These are phyloP conservation scores for Silene conica DNA, from an alignment of 148 eudicot genomes.

Conservation along the genomic window DNA sequence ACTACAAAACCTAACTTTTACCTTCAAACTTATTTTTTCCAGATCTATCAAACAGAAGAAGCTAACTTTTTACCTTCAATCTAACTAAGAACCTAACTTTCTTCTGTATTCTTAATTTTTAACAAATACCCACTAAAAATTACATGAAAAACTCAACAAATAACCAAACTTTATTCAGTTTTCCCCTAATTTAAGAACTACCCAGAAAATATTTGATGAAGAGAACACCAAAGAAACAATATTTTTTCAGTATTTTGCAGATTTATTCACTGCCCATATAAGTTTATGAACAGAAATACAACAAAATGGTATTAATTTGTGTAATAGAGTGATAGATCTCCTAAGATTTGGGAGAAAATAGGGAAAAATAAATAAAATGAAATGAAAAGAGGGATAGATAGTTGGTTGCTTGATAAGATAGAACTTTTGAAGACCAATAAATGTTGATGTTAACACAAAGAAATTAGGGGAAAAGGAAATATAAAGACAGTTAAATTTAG, in stretches of 20 bases:
- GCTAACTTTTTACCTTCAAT: neutral
- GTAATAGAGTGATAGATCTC: conserved; percentile 6
- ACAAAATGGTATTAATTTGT: neutral
- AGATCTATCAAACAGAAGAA: neutral
- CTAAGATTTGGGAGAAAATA: conserved; percentile 22
- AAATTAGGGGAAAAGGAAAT: neutral
- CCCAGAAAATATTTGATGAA: neutral
- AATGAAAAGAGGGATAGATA: neutral
- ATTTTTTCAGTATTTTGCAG: neutral
- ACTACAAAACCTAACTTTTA: neutral
- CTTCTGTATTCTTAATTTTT: no score
- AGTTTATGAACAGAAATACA: neutral
- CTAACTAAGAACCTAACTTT: neutral
- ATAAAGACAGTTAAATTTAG: neutral
- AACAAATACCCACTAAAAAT: neutral
- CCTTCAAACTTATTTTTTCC: neutral
- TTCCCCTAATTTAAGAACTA: conserved; percentile 10
- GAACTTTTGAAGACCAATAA: conserved; percentile 15
- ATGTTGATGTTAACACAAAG: conserved; percentile 8
- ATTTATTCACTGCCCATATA: conserved; percentile 12
- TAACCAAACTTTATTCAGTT: neutral
- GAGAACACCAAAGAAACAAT: neutral
- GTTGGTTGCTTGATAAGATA: conserved; percentile 26
- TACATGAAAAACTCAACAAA: neutral
- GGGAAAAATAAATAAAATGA: neutral